Evolutionary conservation across 2,329 filamentous ascomycete species (phyloP).

Genomic region (Didymella keratinophila): DNA sequence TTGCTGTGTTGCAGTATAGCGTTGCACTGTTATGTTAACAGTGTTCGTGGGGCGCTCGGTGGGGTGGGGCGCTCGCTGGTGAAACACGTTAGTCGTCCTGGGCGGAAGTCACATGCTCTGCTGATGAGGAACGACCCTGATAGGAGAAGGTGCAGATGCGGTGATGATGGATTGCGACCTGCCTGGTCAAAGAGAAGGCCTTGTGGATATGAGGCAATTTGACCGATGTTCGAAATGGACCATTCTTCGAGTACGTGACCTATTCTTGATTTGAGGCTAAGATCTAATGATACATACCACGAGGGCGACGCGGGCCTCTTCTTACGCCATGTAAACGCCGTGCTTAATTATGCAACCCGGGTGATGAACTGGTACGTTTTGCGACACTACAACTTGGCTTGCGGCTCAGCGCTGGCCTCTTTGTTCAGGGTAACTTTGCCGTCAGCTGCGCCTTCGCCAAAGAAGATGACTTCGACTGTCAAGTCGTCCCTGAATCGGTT

Average conservation of each 20-base stretch:
- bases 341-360: constrained; percentile 11
- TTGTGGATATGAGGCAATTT: no score
- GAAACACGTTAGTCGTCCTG: no score
- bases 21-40: no score
- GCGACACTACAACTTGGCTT: constrained; percentile 59
- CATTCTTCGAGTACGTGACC: not conserved
- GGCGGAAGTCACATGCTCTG: no score
- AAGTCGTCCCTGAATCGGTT: constrained; percentile 76
- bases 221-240: no score
- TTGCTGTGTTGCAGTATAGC: no score
- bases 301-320: constrained; percentile 3
- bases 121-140: no score
- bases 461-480: constrained; percentile 98
- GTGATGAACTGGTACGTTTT: not conserved
- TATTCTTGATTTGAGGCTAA: not conserved
- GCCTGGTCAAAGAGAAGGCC: no score
- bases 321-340: constrained; percentile 19
- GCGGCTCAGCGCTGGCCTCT: constrained; percentile 74
- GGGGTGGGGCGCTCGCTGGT: no score
- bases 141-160: no score
- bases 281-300: constrained; percentile 12
- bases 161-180: no score
- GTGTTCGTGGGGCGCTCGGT: no score
- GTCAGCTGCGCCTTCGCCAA: constrained; percentile 78
- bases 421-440: constrained; percentile 84